These are phyloP conservation scores for Cladophialophora psammophila DNA, from an alignment of 2,329 filamentous ascomycete species.

Conservation along the genomic window DNA sequence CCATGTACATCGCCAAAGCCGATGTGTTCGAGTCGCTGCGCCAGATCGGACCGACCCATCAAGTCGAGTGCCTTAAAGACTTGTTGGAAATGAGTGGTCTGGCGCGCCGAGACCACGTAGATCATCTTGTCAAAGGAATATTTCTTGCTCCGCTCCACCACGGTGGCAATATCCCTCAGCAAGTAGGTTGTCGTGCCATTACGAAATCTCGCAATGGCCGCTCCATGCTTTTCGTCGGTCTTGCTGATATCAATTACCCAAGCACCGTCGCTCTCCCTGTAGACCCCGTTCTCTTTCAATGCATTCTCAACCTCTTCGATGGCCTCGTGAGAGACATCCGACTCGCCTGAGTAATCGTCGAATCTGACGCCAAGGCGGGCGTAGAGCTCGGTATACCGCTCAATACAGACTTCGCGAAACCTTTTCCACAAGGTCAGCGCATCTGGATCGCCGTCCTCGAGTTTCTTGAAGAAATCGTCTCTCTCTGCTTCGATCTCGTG, in stretches of 20 bases:
- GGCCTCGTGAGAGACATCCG: slow-evolving; percentile 70
- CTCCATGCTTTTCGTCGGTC: slow-evolving; percentile 72
- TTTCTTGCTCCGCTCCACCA: slow-evolving; percentile 69
- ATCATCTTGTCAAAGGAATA: slow-evolving; percentile 78
- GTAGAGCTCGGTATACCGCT: slow-evolving; percentile 72
- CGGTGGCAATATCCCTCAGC: slow-evolving; percentile 78
- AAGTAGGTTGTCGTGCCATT: slow-evolving; percentile 80
- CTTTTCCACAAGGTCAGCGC: slow-evolving; percentile 70
- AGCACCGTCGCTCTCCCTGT: slow-evolving; percentile 74
- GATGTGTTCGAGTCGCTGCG: slow-evolving; percentile 73
- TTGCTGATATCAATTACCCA: slow-evolving; percentile 75
- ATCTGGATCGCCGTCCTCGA: slow-evolving; percentile 70
- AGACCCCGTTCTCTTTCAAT: slow-evolving; percentile 70
- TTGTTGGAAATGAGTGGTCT: slow-evolving; percentile 76
- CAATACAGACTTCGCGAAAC: slow-evolving; percentile 72
- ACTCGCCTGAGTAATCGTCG: slow-evolving; percentile 74
- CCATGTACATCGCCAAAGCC: slow-evolving; percentile 77
- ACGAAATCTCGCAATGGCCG: slow-evolving; percentile 74
- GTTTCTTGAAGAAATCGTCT: slow-evolving; percentile 68
- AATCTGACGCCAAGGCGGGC: slow-evolving; percentile 74
- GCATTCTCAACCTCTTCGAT: slow-evolving; percentile 70
- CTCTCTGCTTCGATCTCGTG: slow-evolving; percentile 56
- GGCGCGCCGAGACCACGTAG: slow-evolving; percentile 76
- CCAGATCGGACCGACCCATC: slow-evolving; percentile 72
- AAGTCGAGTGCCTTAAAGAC: slow-evolving; percentile 79